Evolutionary conservation across 768 basidiomycete genomes (phyloP), one percentile per base, ranked within the genome.

Genomic region (Tylopilus sp.): DNA sequence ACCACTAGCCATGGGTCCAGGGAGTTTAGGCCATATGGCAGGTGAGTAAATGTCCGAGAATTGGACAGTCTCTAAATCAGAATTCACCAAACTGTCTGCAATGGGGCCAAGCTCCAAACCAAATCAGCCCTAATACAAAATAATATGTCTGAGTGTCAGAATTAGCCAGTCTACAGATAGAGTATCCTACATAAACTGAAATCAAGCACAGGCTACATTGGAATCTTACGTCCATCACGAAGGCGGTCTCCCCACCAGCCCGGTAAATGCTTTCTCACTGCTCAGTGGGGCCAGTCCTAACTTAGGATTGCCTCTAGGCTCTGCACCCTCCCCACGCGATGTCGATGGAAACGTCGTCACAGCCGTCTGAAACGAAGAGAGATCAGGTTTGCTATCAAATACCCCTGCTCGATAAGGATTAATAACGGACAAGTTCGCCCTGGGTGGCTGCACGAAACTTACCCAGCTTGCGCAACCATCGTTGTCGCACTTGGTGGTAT

Each of bases 401-500:
- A 71, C 67, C 3, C 67, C 69, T 69, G 36, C 22, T 30, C 7
- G 4, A 21, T 21, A 22, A 25, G 3, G 1, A 31, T 54, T 21
- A 59, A 41, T 8, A 15, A 6, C n/a, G 26, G n/a, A n/a, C 3
- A 10, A 31, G 13, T 15, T 35, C 11, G 25, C 20, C 23, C 35
- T 9, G 12, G 21, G 18, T 13, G 25, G 11, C 4, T 15, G 6
- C 28, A 30, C n/a, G 10, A 13, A 30, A 47, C 68, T 39, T 40
- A 69, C 74, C 72, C 2, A 73, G 48, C 50, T 73, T 74, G 40
- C 73, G 63, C 47, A 74, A 57, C 72, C 74, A 75, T n/a, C 73
- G 63, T 46, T 74, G 73, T 3, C 73, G 69, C 38, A 75, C 73
- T 57, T 75, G 73, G 47, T 75, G 73, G 45, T 74, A 74, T 1